Evolutionary conservation across 2,329 filamentous ascomycete species (phyloP).

Genomic region (Aspergillus transmontanensis): DNA sequence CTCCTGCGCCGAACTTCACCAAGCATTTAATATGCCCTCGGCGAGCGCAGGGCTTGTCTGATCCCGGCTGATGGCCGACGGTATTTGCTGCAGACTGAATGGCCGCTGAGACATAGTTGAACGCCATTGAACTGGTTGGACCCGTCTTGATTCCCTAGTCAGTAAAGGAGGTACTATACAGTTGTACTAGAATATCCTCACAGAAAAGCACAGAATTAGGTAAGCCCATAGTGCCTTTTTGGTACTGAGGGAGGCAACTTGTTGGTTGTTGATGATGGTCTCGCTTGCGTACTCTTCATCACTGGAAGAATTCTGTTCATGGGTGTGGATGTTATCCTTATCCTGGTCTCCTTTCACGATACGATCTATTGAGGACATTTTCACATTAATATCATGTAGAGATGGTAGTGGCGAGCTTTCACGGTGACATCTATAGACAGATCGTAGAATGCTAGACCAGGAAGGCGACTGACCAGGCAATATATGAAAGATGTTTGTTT

Average conservation of each 20-base stretch:
- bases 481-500: background rate
- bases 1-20: conserved; percentile 20
- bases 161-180: background rate
- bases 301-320: background rate
- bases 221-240: conserved; percentile 16
- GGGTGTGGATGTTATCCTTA: background rate
- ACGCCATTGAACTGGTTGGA: conserved; percentile 10
- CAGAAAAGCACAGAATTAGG: conserved; percentile 21
- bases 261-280: background rate
- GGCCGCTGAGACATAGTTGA: conserved; percentile 16
- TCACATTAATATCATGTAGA: background rate
- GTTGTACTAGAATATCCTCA: background rate
- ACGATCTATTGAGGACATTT: background rate
- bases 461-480: background rate
- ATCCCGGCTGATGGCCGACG: conserved; percentile 14
- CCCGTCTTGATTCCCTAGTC: background rate
- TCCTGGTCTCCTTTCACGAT: background rate
- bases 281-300: background rate
- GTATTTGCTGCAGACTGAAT: conserved; percentile 17
- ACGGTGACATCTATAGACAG: background rate
- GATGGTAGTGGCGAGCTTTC: background rate
- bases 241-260: background rate
- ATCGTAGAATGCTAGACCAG: background rate
- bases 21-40: conserved; percentile 20
- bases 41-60: conserved; percentile 13